These are phyloP conservation scores for Kwoniella bestiolae DNA, from an alignment of 768 basidiomycete species.

Conservation along the genomic window DNA sequence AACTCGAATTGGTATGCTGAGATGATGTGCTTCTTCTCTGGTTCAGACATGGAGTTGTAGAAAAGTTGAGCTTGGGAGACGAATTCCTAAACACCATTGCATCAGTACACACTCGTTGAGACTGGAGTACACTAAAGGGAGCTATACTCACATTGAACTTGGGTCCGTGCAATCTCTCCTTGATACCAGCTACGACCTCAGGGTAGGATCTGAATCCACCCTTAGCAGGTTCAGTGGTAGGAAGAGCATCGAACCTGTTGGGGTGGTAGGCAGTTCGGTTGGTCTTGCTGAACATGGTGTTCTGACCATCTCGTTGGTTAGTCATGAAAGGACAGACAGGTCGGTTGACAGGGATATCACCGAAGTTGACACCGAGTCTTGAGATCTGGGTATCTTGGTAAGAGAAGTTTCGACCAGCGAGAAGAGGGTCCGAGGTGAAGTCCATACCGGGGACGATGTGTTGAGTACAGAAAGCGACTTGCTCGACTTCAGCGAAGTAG, in stretches of 20 bases:
- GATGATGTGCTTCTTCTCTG: constrained; percentile 75
- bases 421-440: constrained; percentile 57
- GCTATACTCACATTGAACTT: constrained; percentile 62
- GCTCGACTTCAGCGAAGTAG: constrained; percentile 85
- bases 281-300: constrained; percentile 59
- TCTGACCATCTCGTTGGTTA: constrained; percentile 59
- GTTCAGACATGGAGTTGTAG: constrained; percentile 73
- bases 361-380: constrained; percentile 76
- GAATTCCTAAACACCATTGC: constrained; percentile 67
- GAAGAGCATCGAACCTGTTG: constrained; percentile 64
- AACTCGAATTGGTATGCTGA: constrained; percentile 79
- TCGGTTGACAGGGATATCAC: constrained; percentile 72
- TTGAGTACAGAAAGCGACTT: constrained; percentile 82
- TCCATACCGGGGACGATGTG: constrained; percentile 63
- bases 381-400: constrained; percentile 72
- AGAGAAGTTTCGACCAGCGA: constrained; percentile 74
- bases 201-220: constrained; percentile 60
- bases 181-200: constrained; percentile 62
- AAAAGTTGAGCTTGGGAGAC: constrained; percentile 78
- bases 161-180: constrained; percentile 60
- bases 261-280: constrained; percentile 71
- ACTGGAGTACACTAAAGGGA: not conserved
- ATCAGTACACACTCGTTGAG: not conserved
- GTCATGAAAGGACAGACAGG: constrained; percentile 56
- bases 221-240: constrained; percentile 57